These are phyloP conservation scores for Sarcodon sp. DNA, from an alignment of 768 basidiomycete genomes.

Conservation along the genomic window DNA sequence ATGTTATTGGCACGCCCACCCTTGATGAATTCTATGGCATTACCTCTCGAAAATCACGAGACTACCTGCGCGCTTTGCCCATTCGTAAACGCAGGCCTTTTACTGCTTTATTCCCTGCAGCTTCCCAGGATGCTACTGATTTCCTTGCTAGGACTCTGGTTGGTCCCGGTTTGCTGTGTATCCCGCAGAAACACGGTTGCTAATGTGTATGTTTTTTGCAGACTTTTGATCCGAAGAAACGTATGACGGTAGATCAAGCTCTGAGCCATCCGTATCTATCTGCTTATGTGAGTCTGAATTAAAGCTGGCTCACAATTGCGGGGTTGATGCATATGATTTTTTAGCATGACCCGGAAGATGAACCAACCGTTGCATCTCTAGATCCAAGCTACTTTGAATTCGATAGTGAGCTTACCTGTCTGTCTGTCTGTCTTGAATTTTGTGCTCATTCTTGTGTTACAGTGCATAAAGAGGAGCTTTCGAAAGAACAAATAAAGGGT, in stretches of 20 bases:
- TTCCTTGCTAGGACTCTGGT: constrained; percentile 64
- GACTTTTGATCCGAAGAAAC: constrained; percentile 85
- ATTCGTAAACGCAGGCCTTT: constrained; percentile 70
- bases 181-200: not conserved
- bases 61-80: constrained; percentile 80
- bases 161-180: constrained; percentile 5
- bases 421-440: not conserved
- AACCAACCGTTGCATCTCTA: constrained; percentile 70
- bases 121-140: constrained; percentile 59
- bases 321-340: not conserved
- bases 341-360: constrained; percentile 82
- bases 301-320: not conserved
- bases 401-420: constrained; percentile 42
- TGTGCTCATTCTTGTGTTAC: constrained; percentile 3
- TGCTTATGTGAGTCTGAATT: constrained; percentile 42
- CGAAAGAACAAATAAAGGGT: constrained; percentile 63
- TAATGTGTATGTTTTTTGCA: constrained; percentile 9
- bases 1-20: constrained; percentile 81
- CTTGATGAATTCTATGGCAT: constrained; percentile 89
- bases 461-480: constrained; percentile 48
- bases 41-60: constrained; percentile 70
- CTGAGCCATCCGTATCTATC: constrained; percentile 73
- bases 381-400: constrained; percentile 86
- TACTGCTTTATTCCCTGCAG: constrained; percentile 62
- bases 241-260: constrained; percentile 73